Evolutionary conservation across 805 yeast genomes (phyloP), one percentile per base, ranked within the genome.

Genomic region (Metschnikowia proteae): DNA sequence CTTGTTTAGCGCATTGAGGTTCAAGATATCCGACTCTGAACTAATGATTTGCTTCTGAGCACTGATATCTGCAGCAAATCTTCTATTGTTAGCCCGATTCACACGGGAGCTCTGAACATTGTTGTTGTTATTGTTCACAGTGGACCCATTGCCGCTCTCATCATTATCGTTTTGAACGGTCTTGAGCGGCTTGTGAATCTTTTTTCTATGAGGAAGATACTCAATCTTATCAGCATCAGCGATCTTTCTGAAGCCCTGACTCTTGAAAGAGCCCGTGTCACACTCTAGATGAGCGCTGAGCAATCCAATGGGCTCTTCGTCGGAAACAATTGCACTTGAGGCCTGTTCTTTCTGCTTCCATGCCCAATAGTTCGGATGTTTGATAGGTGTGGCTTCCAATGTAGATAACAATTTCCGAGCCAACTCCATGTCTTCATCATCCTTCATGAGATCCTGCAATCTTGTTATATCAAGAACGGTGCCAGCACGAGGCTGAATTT

Each of bases 1-100:
- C 62, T 88, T 90, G 55, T 88, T 87, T 58, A 92, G 77, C 54
- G 92, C 95, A 63, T 91, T 92, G 68, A 89, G 77, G 38, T 88
- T 84, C 56, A 91, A 70, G 5, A 88, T 78, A 59, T 89, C 97
- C 0, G 87, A 83, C 58, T 88, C 95, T 2, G 88, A 76, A 37
- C 94, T 94, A 57, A 88, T 76, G 58, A 82, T 79, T 54, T 83
- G 87, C 57, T 81, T 81, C 56, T 86, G 91, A 1, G 91, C 88
- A 59, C 84, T 86, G 37, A 89, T 84, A 63, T 88, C 97, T 26
- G 94, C 96, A 3, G 87, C 96, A 60, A 87, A 84, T 54, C 96
- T 78, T 68, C 96, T 81, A 60, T 87, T 88, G 56, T 84, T 83
- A 11, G 94, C 96, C 61, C 97, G 80, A 62, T 86, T 89, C 46